Conservation (phyloP, 2,329 filamentous ascomycete species). For the Ascochyta viciae-villosae region DNA sequence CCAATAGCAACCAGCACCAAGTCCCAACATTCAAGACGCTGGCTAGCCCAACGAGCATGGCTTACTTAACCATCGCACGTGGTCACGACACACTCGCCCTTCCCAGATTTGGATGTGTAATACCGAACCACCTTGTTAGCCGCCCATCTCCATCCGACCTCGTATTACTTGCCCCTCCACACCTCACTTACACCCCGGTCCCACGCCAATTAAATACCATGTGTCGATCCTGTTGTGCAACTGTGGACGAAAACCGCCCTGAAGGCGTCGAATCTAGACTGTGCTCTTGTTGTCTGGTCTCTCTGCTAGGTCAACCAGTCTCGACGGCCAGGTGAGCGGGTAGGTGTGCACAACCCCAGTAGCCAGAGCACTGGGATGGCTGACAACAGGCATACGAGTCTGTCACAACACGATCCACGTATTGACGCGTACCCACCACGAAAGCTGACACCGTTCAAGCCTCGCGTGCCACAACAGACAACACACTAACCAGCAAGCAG, state of each 20-base stretch:
- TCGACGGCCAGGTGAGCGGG: neutral
- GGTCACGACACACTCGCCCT: too few relatives aligned
- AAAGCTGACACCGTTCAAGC: neutral
- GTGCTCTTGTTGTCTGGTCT: neutral
- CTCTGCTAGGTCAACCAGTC: too few relatives aligned
- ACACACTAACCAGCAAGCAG: too few relatives aligned
- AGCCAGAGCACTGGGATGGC: neutral
- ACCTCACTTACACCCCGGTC: constrained; percentile 1
- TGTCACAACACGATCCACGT: neutral
- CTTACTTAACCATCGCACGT: neutral
- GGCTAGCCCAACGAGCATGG: neutral
- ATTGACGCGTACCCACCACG: neutral
- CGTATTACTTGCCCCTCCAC: constrained; percentile 9
- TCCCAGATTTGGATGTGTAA: too few relatives aligned
- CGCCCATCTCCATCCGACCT: constrained; percentile 6
- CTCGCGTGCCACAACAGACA: neutral
- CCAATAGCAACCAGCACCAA: neutral
- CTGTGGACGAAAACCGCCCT: neutral
- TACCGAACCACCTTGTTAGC: neutral
- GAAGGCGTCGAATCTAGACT: neutral
- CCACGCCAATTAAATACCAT: constrained; percentile 2
- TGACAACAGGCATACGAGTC: too few relatives aligned
- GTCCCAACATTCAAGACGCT: neutral
- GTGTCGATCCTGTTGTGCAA: constrained; percentile 12
- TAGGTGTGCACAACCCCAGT: neutral